Conservation (phyloP, 176 grass and related monocot species). For the Calamus simplicifolius region DNA sequence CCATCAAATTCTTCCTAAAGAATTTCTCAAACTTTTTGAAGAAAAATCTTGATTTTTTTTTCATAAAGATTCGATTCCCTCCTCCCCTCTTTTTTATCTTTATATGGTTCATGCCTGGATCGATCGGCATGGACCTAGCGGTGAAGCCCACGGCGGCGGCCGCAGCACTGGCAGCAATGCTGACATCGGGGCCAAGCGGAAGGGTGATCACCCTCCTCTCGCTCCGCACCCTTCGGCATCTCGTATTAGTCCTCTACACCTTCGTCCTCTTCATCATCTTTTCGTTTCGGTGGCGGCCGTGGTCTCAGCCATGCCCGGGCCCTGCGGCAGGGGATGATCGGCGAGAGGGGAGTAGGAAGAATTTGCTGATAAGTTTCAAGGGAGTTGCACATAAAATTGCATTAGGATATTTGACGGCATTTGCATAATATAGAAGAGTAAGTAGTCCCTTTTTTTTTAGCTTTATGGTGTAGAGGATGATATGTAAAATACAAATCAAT, state of each 20-base stretch:
- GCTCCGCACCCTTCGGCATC: neutral
- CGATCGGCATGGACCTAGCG: neutral
- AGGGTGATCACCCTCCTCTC: conserved; percentile 9
- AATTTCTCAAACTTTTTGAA: neutral
- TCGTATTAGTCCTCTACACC: conserved; percentile 1
- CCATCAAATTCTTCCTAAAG: neutral
- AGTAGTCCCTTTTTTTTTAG: too few relatives aligned
- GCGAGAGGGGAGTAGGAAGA: conserved; percentile 39
- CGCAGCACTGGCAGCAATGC: neutral
- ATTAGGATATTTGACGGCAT: too few relatives aligned
- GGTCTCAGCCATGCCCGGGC: neutral
- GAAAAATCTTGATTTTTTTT: neutral
- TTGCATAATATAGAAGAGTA: too few relatives aligned
- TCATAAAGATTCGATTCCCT: neutral
- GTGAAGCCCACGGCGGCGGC: neutral
- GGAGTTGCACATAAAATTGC: too few relatives aligned
- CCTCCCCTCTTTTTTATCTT: neutral
- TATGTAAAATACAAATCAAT: too few relatives aligned
- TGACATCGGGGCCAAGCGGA: conserved; percentile 10
- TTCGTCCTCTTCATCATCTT: neutral
- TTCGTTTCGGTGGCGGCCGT: conserved; percentile 5
- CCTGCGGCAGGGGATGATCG: neutral
- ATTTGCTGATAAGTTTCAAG: too few relatives aligned
- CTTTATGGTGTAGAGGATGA: too few relatives aligned
- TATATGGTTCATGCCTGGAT: neutral